Base-by-base conservation (phyloP, 2,329 filamentous ascomycete species). In the Escovopsis sp. region DNA sequence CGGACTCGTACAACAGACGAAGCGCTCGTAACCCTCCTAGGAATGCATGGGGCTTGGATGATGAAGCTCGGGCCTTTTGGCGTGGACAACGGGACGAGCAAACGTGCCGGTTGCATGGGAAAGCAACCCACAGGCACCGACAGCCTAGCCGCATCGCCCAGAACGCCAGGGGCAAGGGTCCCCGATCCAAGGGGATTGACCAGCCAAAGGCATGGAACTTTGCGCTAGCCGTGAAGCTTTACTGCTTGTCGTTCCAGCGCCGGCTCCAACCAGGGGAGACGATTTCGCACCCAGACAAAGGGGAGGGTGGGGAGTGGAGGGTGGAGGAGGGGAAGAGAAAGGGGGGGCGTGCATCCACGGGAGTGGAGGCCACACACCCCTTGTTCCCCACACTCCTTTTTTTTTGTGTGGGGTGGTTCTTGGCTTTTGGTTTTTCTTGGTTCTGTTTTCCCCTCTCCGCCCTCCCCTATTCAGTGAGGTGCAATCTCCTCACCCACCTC, bases 31-130 rank as follows among this genome's bases (percentile, higher is more conserved):
- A 8, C 21, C 21, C 21, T 25, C 21, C 8, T 33, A 29, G 25
- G 29, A 15, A 35, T 23, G 29, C 27, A 31, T 35, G 37, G 33
- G 21, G 29, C 29, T 35, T 27, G 29, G 30, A 18, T 13, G 4
- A 29, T 43, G 46, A 43, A 25, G 21, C 45, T 43, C 47, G 44
- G 49, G 39, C 40, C 35, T 41, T 45, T 44, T 48, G 43, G 37
- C 36, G 38, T 40, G 38, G 28, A 43, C 36, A 41, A 42, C 40
- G 40, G 39, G 36, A 37, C 39, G 19, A 39, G 43, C 46, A 50
- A 51, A 54, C 48, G 47, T 50, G 53, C 48, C 50, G 51, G 52
- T 49, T 53, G 49, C 51, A 52, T 47, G 41, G 43, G 41, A 45
- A 40, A 41, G 47, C 39, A 51, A 50, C 48, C 48, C 50, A 45